Conservation (phyloP, 768 basidiomycete genomes). For the Agaricus bisporus region DNA sequence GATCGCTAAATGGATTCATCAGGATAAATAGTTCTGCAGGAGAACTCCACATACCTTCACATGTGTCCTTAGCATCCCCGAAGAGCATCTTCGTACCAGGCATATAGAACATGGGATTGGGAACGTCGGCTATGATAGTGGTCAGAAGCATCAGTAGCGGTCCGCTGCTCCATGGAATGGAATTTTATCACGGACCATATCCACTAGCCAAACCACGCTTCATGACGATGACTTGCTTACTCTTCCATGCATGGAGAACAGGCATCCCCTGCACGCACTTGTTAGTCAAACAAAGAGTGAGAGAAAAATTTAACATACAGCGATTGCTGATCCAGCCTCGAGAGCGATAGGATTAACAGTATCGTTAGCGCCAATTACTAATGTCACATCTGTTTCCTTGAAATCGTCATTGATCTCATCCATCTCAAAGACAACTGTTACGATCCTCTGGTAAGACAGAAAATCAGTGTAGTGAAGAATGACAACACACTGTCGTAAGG, state of each 20-base stretch:
- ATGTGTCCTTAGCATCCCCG: slow-evolving; percentile 87
- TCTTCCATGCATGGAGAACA: slow-evolving; percentile 89
- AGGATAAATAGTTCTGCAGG: neutral
- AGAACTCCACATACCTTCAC: slow-evolving; percentile 51
- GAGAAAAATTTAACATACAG: slow-evolving; percentile 29
- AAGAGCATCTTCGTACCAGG: slow-evolving; percentile 87
- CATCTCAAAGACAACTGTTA: slow-evolving; percentile 84
- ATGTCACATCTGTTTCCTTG: slow-evolving; percentile 79
- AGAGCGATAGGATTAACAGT: slow-evolving; percentile 89
- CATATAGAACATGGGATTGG: slow-evolving; percentile 94
- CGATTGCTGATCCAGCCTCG: slow-evolving; percentile 81
- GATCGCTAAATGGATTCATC: slow-evolving; percentile 34
- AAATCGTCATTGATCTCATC: slow-evolving; percentile 95
- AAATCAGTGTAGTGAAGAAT: neutral
- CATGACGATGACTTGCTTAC: slow-evolving; percentile 89
- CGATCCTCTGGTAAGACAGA: slow-evolving; percentile 3
- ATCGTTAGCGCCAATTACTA: slow-evolving; percentile 90
- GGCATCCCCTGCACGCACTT: slow-evolving; percentile 63
- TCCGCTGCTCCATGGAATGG: neutral
- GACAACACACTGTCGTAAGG: slow-evolving; percentile 73
- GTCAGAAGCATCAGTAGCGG: slow-evolving; percentile 4
- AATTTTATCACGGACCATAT: slow-evolving; percentile 49
- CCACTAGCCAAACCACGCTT: slow-evolving; percentile 87
- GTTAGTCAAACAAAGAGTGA: neutral
- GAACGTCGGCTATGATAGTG: slow-evolving; percentile 64